phyloP scores from a whole-genome alignment of 1,284 basidiomycete species.

The Ceratobasidium sp. region DNA sequence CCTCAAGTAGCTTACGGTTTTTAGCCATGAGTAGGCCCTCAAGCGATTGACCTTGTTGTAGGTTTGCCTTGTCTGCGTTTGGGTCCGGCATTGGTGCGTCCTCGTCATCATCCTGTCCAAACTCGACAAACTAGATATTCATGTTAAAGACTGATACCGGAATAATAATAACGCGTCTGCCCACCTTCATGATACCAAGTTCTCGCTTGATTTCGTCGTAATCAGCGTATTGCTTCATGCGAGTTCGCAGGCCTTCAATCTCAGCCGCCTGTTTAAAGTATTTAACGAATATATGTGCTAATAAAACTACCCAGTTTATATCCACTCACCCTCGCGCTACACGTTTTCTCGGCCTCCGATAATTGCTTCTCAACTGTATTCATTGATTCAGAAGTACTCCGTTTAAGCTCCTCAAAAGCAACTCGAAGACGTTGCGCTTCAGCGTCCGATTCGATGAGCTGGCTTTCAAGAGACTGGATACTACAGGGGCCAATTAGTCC shows the following conservation, averaged over 20 bases:
- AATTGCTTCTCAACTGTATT: slow-evolving; percentile 5
- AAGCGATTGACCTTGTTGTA: slow-evolving; percentile 79
- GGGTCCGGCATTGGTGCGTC: slow-evolving; percentile 79
- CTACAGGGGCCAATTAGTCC: slow-evolving; percentile 55
- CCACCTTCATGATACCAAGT: slow-evolving; percentile 95
- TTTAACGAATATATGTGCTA: slow-evolving; percentile 47
- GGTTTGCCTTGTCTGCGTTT: slow-evolving; percentile 82
- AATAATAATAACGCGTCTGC: not conserved
- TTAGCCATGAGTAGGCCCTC: slow-evolving; percentile 92
- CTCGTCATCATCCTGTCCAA: slow-evolving; percentile 71
- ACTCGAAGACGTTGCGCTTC: slow-evolving; percentile 77
- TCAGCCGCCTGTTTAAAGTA: slow-evolving; percentile 60
- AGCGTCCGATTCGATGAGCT: slow-evolving; percentile 75
- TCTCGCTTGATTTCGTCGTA: slow-evolving; percentile 98
- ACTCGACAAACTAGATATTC: slow-evolving; percentile 85
- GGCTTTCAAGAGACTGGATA: slow-evolving; percentile 75
- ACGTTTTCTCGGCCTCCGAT: slow-evolving; percentile 64
- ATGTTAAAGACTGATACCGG: not conserved
- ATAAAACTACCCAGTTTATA: not conserved
- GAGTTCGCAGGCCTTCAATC: slow-evolving; percentile 71
- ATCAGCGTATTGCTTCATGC: slow-evolving; percentile 78
- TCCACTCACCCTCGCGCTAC: slow-evolving; percentile 62
- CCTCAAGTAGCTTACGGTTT: slow-evolving; percentile 94
- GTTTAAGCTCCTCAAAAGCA: slow-evolving; percentile 63
- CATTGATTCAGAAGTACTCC: slow-evolving; percentile 14